Evolutionary conservation across 2,329 filamentous ascomycete genomes (phyloP).

Genomic region (Alternaria burnsii): DNA sequence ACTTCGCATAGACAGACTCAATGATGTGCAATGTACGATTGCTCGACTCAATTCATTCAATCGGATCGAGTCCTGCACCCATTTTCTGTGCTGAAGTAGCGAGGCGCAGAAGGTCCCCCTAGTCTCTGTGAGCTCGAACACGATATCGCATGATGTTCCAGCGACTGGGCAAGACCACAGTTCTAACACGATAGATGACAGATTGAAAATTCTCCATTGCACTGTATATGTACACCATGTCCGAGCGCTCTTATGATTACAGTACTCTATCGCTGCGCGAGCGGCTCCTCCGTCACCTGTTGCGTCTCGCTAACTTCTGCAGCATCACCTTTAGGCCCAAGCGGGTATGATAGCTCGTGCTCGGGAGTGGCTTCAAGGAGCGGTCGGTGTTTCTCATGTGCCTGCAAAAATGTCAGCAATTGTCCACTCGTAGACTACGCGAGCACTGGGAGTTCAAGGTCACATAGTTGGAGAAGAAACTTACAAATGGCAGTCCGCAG

Average conservation of each 20-base stretch:
- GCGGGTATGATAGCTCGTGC: constrained; percentile 81
- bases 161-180: background rate
- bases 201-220: constrained; percentile 13
- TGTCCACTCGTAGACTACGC: background rate
- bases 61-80: no score
- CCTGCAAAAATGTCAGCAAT: constrained; percentile 62
- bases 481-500: constrained; percentile 91
- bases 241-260: background rate
- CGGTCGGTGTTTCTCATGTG: constrained; percentile 86
- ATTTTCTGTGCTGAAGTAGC: background rate
- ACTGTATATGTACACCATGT: constrained; percentile 40
- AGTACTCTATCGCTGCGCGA: constrained; percentile 64
- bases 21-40: no score
- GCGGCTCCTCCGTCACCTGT: constrained; percentile 65
- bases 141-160: background rate
- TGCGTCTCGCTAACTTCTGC: constrained; percentile 67
- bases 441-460: background rate
- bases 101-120: background rate
- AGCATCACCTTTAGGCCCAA: constrained; percentile 68
- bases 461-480: constrained; percentile 47
- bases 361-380: constrained; percentile 82
- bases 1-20: background rate
- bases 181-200: background rate
- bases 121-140: background rate
- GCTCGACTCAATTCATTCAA: no score